A percentile compares a stretch with the other conserved stretches of the same genome.
These are phyloP conservation scores for Globisporangium paroecandrum DNA, from an alignment of 352 stramenopile species.

Conservation along the genomic window DNA sequence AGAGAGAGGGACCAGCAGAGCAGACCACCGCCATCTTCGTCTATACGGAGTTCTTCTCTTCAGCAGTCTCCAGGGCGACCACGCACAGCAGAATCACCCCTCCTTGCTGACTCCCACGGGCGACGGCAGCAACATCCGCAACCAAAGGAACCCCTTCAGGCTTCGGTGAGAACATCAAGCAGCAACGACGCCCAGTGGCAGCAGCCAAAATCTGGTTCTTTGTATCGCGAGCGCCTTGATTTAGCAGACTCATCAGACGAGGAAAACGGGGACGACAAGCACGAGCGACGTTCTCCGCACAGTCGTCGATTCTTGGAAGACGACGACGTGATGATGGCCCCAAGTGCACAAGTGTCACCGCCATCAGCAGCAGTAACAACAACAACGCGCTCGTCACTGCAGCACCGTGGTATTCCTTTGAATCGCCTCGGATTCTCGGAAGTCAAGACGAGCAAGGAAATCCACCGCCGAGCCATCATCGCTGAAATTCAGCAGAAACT, in stretches of 20 bases:
- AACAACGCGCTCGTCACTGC: background rate
- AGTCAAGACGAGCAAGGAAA: slow-evolving; percentile 10
- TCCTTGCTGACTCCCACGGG: background rate
- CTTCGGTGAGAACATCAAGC: background rate
- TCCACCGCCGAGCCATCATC: slow-evolving; percentile 34
- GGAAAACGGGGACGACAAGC: background rate
- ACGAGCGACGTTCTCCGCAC: background rate
- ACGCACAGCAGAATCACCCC: background rate
- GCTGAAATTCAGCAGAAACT: slow-evolving; percentile 49
- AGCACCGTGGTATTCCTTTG: background rate
- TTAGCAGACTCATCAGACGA: background rate
- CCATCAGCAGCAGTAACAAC: too few relatives aligned
- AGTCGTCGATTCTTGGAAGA: background rate
- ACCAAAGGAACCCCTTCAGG: background rate
- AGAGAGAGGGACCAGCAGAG: slow-evolving; percentile 1
- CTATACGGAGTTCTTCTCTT: background rate
- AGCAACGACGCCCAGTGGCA: background rate
- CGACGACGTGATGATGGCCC: background rate
- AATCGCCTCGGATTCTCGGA: background rate
- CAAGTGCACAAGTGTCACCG: background rate
- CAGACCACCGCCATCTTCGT: background rate
- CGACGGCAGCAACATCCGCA: too few relatives aligned
- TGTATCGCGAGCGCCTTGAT: background rate
- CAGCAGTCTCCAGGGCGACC: background rate
- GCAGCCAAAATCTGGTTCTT: background rate